Base-by-base conservation (phyloP, 2,329 filamentous ascomycete genomes). In the Alternaria sp. region DNA sequence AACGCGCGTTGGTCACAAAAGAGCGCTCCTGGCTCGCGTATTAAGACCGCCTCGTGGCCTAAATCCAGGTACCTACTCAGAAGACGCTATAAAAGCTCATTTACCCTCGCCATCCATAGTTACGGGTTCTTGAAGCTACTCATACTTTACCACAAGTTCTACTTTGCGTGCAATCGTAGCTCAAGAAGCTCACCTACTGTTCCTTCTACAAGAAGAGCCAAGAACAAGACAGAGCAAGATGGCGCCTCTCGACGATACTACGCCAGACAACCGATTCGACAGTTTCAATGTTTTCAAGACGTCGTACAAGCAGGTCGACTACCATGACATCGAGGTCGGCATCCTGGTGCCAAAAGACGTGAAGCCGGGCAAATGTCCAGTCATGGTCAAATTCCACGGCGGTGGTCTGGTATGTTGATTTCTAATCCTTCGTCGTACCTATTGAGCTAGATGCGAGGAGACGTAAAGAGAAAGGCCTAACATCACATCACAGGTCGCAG, bases 381-480 rank as follows among this genome's bases (percentile, higher is more conserved):
- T 83, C 0, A 73, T 83, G 12, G 71, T 84, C 26, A 80, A 79
- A 40, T 83, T 81, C 54, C 83, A 85, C 46, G 83, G 83, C 17
- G 83, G 83, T 19, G 80, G 79, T 11, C 72, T 84, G 54, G 81
- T 82, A 74, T 26, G 44, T 59, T 28, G 25, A 25, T 9, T 3
- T 25, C 25, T n/a, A n/a, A n/a, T n/a, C n/a, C n/a, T n/a, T n/a
- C n/a, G n/a, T n/a, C n/a, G n/a, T n/a, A n/a, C n/a, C n/a, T n/a
- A n/a, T n/a, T n/a, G n/a, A n/a, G n/a, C n/a, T n/a, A n/a, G n/a
- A n/a, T n/a, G n/a, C n/a, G n/a, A n/a, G n/a, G n/a, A n/a, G n/a
- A n/a, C n/a, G n/a, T n/a, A n/a, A n/a, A n/a, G n/a, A n/a, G n/a
- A n/a, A n/a, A n/a, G n/a, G n/a, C n/a, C n/a, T n/a, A n/a, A 55